Percentiles rank a stretch among this genome's conserved stretches.
Evolutionary conservation across 2,329 filamentous ascomycete genomes (phyloP).

Genomic region (Pseudogymnoascus sp.): DNA sequence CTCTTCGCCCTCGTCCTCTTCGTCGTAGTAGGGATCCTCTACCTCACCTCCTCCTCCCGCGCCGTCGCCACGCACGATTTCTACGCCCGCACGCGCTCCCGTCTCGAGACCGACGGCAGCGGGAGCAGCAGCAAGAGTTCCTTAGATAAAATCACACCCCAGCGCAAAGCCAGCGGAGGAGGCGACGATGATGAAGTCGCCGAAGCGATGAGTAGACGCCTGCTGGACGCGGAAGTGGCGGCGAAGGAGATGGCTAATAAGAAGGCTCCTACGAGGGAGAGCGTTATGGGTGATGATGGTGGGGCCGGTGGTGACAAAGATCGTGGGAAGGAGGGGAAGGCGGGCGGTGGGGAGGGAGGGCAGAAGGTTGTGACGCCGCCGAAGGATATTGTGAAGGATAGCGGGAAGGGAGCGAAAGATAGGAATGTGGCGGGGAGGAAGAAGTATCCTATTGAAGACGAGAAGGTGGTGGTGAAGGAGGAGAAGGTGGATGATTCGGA

Average conservation of each 20-base stretch:
- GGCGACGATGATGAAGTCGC: constrained; percentile 47
- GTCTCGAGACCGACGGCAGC: constrained; percentile 33
- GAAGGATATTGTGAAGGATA: constrained; percentile 43
- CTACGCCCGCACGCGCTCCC: constrained; percentile 50
- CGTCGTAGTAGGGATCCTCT: constrained; percentile 58
- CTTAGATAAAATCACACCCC: constrained; percentile 11
- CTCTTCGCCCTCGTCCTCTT: constrained; percentile 56
- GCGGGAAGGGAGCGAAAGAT: constrained; percentile 33
- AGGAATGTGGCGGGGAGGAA: constrained; percentile 43
- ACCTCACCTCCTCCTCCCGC: constrained; percentile 56
- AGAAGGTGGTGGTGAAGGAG: constrained; percentile 20
- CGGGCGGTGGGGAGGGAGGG: neutral
- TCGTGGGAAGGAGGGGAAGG: constrained; percentile 18
- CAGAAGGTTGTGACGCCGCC: neutral
- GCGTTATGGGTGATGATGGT: constrained; percentile 30
- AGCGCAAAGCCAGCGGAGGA: constrained; percentile 24
- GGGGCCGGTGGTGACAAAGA: constrained; percentile 23
- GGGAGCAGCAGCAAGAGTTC: neutral
- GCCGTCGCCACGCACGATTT: constrained; percentile 45
- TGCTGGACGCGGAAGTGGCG: constrained; percentile 60
- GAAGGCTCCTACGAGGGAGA: constrained; percentile 50
- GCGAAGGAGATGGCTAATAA: constrained; percentile 61
- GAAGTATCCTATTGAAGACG: constrained; percentile 30
- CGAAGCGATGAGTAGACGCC: constrained; percentile 48
- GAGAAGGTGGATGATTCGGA: constrained; percentile 45